Evolutionary conservation across 805 yeast species (phyloP).

Genomic region (Komagataella pseudopastoris): DNA sequence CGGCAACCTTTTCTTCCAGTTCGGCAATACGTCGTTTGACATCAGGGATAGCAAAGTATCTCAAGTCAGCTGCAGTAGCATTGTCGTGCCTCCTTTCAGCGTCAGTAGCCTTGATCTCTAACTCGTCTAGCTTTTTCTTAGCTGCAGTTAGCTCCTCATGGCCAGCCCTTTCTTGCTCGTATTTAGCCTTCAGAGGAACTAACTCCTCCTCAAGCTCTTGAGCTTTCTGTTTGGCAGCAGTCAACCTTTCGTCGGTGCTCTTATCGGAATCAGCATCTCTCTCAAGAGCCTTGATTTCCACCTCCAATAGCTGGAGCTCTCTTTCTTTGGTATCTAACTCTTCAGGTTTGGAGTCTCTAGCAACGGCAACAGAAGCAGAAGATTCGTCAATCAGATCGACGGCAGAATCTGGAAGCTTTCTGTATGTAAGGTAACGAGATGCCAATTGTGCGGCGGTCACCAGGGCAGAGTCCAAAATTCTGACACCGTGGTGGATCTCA

Average conservation of each 20-base stretch:
- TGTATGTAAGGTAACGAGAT: slow-evolving; percentile 84
- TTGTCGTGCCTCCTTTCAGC: slow-evolving; percentile 97
- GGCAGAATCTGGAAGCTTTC: slow-evolving; percentile 94
- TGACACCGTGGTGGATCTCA: slow-evolving; percentile 95
- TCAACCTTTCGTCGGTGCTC: slow-evolving; percentile 76
- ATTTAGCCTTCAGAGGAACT: slow-evolving; percentile 75
- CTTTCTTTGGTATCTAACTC: slow-evolving; percentile 91
- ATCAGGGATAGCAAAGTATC: slow-evolving; percentile 96
- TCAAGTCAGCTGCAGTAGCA: slow-evolving; percentile 86
- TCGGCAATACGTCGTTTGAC: slow-evolving; percentile 60
- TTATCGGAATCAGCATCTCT: slow-evolving; percentile 83
- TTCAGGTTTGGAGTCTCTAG: slow-evolving; percentile 96
- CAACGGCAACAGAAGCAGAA: slow-evolving; percentile 95
- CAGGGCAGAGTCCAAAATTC: slow-evolving; percentile 87
- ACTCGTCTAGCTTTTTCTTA: slow-evolving; percentile 82
- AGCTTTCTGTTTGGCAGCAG: slow-evolving; percentile 62
- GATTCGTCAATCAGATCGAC: slow-evolving; percentile 93
- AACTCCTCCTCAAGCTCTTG: slow-evolving; percentile 80
- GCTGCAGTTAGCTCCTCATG: slow-evolving; percentile 84
- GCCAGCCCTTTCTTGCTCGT: slow-evolving; percentile 76
- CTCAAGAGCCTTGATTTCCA: slow-evolving; percentile 92
- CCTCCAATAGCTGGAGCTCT: slow-evolving; percentile 80
- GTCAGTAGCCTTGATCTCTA: slow-evolving; percentile 85
- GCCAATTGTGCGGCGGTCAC: slow-evolving; percentile 94
- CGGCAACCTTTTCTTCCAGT: slow-evolving; percentile 66